A percentile compares a stretch with the other conserved stretches of the same genome.
phyloP scores from a whole-genome alignment of 2,329 filamentous ascomycete species.

The Sphaceloma murrayae region DNA sequence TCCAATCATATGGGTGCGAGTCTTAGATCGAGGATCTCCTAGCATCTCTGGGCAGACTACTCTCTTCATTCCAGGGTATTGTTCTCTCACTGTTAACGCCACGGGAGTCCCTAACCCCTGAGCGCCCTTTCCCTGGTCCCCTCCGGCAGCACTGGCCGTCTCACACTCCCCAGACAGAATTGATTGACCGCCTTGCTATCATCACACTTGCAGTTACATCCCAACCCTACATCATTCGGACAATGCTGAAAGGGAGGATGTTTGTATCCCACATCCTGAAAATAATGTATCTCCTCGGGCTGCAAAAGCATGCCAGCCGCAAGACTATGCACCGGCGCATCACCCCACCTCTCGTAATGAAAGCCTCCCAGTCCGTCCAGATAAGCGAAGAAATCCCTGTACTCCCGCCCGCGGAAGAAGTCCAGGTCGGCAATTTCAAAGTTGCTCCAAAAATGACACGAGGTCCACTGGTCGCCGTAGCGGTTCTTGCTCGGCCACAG shows the following conservation, averaged over 20 bases:
- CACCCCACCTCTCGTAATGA: slow-evolving; percentile 40
- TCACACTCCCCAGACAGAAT: slow-evolving; percentile 8
- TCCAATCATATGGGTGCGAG: neutral
- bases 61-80: no score
- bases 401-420: slow-evolving; percentile 43
- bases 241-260: slow-evolving; percentile 17
- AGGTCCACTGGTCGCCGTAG: slow-evolving; percentile 37
- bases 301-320: slow-evolving; percentile 47
- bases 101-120: no score
- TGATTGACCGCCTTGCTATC: neutral
- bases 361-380: slow-evolving; percentile 43
- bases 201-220: slow-evolving; percentile 13
- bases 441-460: slow-evolving; percentile 44
- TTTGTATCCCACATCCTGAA: slow-evolving; percentile 34
- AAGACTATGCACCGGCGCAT: slow-evolving; percentile 46
- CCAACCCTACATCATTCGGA: slow-evolving; percentile 3
- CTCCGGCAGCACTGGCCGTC: slow-evolving; percentile 2
- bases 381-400: slow-evolving; percentile 42
- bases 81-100: no score
- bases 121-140: neutral
- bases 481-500: slow-evolving; percentile 13
- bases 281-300: slow-evolving; percentile 43
- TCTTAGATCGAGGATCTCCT: neutral
- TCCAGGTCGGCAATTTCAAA: slow-evolving; percentile 43
- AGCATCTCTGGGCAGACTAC: no score